A percentile compares a stretch with the other conserved stretches of the same genome.
Evolutionary conservation across 345 rosid genomes (phyloP).

Genomic region (Eucalyptus sp.): DNA sequence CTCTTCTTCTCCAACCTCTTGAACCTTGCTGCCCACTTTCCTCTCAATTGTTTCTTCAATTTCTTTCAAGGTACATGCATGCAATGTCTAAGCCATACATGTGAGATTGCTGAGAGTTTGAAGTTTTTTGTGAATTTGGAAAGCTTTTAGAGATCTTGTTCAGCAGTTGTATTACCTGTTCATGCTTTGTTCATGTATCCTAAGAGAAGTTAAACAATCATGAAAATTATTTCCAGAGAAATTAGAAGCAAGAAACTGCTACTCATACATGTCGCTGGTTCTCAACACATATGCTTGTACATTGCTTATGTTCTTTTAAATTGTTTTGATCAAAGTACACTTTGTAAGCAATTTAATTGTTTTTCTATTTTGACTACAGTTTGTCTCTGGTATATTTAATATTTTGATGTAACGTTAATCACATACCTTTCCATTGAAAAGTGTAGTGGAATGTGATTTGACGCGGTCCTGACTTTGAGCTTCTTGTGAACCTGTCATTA

Average conservation of each 20-base stretch:
- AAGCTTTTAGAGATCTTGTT: accelerated
- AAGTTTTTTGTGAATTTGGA: accelerated
- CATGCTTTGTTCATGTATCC: too few relatives aligned
- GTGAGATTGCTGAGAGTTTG: accelerated
- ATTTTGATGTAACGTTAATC: not conserved
- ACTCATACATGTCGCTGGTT: accelerated
- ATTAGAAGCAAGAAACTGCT: accelerated
- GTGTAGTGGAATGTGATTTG: not conserved
- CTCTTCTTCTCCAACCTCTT: not conserved
- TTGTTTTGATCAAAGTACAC: accelerated
- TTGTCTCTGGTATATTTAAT: too few relatives aligned
- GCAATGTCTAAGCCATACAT: not conserved
- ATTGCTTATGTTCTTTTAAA: too few relatives aligned
- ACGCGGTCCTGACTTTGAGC: accelerated
- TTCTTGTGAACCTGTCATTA: not conserved
- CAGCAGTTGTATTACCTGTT: accelerated
- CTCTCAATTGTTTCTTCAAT: not conserved
- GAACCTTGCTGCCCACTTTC: not conserved
- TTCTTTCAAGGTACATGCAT: not conserved
- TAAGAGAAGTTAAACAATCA: accelerated
- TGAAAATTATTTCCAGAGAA: not conserved
- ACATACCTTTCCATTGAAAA: not conserved
- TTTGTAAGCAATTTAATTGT: accelerated
- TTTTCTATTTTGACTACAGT: too few relatives aligned
- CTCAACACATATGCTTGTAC: accelerated